Conservation (phyloP, 208 protist species). For the Trypanosomatidae sp. region DNA sequence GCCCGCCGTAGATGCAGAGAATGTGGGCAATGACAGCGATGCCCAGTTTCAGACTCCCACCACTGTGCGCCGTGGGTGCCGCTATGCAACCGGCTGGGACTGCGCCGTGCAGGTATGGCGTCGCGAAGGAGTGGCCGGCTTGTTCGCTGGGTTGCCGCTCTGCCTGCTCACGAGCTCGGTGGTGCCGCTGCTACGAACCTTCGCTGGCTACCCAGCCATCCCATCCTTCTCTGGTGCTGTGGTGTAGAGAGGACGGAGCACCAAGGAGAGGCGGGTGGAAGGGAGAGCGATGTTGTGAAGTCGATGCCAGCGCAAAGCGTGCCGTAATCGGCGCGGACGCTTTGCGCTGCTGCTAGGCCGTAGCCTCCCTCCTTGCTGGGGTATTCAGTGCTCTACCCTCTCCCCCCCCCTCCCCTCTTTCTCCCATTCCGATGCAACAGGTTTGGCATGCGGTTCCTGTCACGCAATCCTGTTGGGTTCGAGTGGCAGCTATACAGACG, state of each 20-base stretch:
- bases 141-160: constrained; percentile 28
- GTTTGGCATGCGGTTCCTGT: neutral
- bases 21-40: neutral
- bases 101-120: constrained; percentile 21
- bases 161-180: constrained; percentile 25
- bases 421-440: neutral
- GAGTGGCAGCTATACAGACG: too few relatives aligned
- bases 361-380: neutral
- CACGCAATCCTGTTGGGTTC: neutral
- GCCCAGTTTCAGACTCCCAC: neutral
- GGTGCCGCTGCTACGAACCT: constrained; percentile 23
- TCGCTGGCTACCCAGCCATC: constrained; percentile 17
- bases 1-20: constrained; percentile 5
- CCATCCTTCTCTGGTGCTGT: constrained; percentile 22
- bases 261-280: neutral
- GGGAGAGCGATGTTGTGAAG: neutral
- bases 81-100: constrained; percentile 28
- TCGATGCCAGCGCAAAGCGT: neutral
- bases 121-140: constrained; percentile 14
- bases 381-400: neutral
- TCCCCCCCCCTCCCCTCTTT: neutral
- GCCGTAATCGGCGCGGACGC: neutral
- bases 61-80: constrained; percentile 12
- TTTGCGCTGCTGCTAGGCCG: neutral
- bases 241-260: constrained; percentile 5